Percentiles rank a stretch among this genome's conserved stretches.
phyloP scores from a whole-genome alignment of 2,329 filamentous ascomycete species.

The Periconia macrospinosa region DNA sequence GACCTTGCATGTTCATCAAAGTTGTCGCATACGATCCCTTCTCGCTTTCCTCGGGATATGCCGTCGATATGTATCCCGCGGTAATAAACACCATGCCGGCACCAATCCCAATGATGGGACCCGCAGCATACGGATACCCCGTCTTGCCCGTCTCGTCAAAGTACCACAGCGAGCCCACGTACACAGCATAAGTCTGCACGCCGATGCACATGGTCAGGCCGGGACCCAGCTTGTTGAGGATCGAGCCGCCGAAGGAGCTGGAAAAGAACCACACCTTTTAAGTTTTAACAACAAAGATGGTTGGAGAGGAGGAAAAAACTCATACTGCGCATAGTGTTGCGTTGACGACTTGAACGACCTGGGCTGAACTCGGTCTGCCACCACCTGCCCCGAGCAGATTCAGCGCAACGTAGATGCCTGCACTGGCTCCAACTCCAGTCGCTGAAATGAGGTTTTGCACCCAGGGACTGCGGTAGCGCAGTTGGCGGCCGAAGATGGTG shows the following conservation, averaged over 20 bases:
- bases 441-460: constrained; percentile 34
- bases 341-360: constrained; percentile 36
- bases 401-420: constrained; percentile 34
- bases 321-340: constrained; percentile 36
- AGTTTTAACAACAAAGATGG: too few species aligned
- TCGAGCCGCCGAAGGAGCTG: constrained; percentile 36
- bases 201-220: constrained; percentile 36
- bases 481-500: constrained; percentile 19
- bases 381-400: constrained; percentile 35
- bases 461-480: constrained; percentile 34
- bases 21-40: constrained; percentile 33
- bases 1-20: constrained; percentile 34
- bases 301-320: constrained; percentile 37
- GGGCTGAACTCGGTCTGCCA: constrained; percentile 30
- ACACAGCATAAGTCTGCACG: constrained; percentile 33
- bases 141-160: constrained; percentile 35
- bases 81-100: constrained; percentile 38
- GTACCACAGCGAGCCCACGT: constrained; percentile 37
- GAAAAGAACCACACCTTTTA: too few species aligned
- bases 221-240: constrained; percentile 34
- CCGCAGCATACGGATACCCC: constrained; percentile 32
- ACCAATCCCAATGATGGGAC: constrained; percentile 35
- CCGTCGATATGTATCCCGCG: constrained; percentile 32
- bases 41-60: constrained; percentile 34
- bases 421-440: constrained; percentile 30